Evolutionary conservation across 1,284 basidiomycete genomes (phyloP).

Genomic region (Austroboletus novae-zelandiae): DNA sequence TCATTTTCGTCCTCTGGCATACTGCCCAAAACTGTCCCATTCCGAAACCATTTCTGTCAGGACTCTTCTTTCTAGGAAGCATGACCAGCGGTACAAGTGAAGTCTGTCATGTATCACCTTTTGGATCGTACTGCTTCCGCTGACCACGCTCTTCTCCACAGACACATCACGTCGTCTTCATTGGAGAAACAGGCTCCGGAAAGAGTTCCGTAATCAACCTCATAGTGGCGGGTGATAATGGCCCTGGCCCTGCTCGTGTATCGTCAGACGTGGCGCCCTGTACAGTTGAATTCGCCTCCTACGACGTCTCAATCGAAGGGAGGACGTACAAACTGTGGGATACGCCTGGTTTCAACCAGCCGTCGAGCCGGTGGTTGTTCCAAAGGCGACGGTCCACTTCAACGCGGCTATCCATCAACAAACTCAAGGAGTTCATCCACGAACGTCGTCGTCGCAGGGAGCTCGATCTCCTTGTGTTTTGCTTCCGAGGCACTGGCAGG

Average conservation of each 20-base stretch:
- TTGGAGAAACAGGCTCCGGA: conserved; percentile 27
- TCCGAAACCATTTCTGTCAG: neutral
- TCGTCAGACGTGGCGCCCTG: conserved; percentile 20
- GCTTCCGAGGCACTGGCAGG: conserved; percentile 16
- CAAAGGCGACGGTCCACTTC: neutral
- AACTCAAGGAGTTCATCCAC: conserved; percentile 18
- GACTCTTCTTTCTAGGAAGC: neutral
- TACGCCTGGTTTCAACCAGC: conserved; percentile 28
- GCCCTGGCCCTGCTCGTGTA: neutral
- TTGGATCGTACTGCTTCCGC: neutral
- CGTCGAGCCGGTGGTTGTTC: conserved; percentile 6
- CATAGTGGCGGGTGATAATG: conserved; percentile 3
- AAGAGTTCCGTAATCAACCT: conserved; percentile 31
- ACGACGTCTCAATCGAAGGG: conserved; percentile 15
- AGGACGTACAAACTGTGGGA: conserved; percentile 25
- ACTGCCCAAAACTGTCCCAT: neutral
- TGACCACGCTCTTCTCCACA: conserved; percentile 4
- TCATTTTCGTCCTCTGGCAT: too few species aligned
- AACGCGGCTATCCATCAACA: too few species aligned
- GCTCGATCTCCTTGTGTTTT: conserved; percentile 23
- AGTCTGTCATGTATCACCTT: neutral
- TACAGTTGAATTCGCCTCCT: conserved; percentile 12
- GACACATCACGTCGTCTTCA: conserved; percentile 26
- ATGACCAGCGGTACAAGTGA: neutral
- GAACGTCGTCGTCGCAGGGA: conserved; percentile 7